Evolutionary conservation across 306 rosid genomes (phyloP), one percentile per base, ranked within the genome.

Genomic region (Cyclanthera cordifolia): DNA sequence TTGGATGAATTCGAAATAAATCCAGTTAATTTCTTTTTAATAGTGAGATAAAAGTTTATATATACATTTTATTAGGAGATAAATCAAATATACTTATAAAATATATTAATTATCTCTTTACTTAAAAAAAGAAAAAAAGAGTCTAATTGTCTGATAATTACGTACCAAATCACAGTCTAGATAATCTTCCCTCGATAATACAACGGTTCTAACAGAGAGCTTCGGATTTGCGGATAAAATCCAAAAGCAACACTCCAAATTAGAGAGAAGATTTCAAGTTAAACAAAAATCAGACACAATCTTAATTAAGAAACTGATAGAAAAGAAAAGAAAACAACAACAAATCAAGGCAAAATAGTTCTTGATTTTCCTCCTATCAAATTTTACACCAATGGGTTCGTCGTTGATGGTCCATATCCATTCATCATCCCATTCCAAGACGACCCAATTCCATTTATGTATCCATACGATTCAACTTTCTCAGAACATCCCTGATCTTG

Each of bases 401-500:
- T 81, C 7, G 92, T 70, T 16, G 96, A 78, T 11, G 91, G 79
- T 61, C 86, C 95, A 63, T 87, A 86, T 69, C 84, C 93, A 67
- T 84, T 88, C 75, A 90, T 81, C 80, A 88, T 82, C 48, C 87
- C 86, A 37, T 80, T 60, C 87, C 87, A 67, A 87, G 93, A 90
- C 46, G 95, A 78, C 69, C 91, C 95, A 12, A 86, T 73, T 58
- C 88, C 84, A 15, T 83, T 81, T 46, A 81, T 54, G 72, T 85
- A 91, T 11, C 87, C 96, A 77, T 71, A 80, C 4, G 95, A 79
- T 48, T 85, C 63, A 12, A 57, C 85, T 78, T 86, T 83, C n/a
- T 88, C 87, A 53, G 87, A 80, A 52, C 89, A 80, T 46, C 82
- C 89, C n/a, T 86, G 95, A 58, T 93, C 96, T 77, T 86, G 96